Evolutionary conservation across 345 rosid genomes (phyloP).

Genomic region (Bruguiera sexangula): DNA sequence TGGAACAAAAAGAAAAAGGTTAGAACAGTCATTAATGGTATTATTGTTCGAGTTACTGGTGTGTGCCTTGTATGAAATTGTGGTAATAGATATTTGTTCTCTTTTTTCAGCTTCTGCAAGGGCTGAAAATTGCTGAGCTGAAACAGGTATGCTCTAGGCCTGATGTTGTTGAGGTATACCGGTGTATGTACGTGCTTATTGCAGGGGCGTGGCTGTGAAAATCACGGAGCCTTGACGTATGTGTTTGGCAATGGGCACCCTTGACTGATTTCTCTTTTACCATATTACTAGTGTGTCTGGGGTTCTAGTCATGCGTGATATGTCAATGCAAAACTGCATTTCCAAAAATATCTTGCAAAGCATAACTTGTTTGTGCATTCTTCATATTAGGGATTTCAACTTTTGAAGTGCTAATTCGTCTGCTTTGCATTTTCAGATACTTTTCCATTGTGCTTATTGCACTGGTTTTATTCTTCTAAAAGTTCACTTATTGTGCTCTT

Average conservation of each 20-base stretch:
- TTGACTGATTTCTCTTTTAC: constrained; percentile 38
- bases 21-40: background rate
- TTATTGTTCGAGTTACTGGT: background rate
- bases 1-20: constrained; percentile 94
- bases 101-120: constrained; percentile 62
- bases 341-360: background rate
- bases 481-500: constrained; percentile 8
- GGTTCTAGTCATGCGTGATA: constrained; percentile 33
- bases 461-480: constrained; percentile 36
- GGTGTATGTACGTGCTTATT: constrained; percentile 83
- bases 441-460: constrained; percentile 45
- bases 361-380: constrained; percentile 16
- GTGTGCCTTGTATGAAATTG: background rate
- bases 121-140: constrained; percentile 92
- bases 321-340: constrained; percentile 15
- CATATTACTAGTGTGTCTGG: constrained; percentile 38
- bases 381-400: constrained; percentile 19
- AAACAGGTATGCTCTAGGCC: constrained; percentile 94
- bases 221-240: constrained; percentile 95
- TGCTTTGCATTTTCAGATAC: constrained; percentile 59
- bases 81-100: constrained; percentile 1
- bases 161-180: constrained; percentile 92
- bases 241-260: constrained; percentile 66
- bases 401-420: constrained; percentile 41
- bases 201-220: constrained; percentile 95